Evolutionary conservation across 805 yeast genomes (phyloP), one percentile per base, ranked within the genome.

Genomic region (Wickerhamiella spandovensis): DNA sequence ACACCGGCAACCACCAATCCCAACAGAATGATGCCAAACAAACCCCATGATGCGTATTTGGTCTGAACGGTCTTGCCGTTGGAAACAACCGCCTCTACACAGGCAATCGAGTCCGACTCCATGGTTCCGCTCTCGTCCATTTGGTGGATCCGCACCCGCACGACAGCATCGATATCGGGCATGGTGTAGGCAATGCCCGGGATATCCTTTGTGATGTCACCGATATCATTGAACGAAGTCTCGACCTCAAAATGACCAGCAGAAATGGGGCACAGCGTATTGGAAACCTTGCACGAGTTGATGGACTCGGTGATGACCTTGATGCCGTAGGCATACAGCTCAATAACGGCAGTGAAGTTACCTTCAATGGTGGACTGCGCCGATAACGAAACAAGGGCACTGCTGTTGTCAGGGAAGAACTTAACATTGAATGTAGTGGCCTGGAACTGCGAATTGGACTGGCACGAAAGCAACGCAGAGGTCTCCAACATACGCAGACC

Each of bases 1-100:
- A 87, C 75, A 22, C 95, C 95, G 1, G 97, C 84, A 3, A 94
- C 82, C 44, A 88, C 64, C 46, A 92, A 76, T 53, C 97, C 97
- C 44, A 86, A 64, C 46, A 95, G 94, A 2, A 96, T 78, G 43
- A 92, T 76, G 21, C 87, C 89, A 3, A 96, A 97, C 57, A 92
- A 83, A 9, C 95, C 95, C 98, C 98, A 90, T 5, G 94, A 77
- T 2, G 92, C 95, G 57, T 82, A 88, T 59, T 79, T 79, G 23
- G 95, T 86, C 67, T 88, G 94, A 24, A 92, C 98, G 1, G 97
- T 89, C 61, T 84, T 88, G 51, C 92, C 95, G 66, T 92, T 92
- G 21, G 84, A 68, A 50, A 92, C 72, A 13, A 78, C 72, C 0
- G 97, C 97, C 63, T 84, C 86, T 13, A 92, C 95, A 75, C 99